A percentile compares a stretch with the other conserved stretches of the same genome.
Evolutionary conservation across 108 stramenopile species (phyloP).

Genomic region (Cyclotella choctawhatcheeana): DNA sequence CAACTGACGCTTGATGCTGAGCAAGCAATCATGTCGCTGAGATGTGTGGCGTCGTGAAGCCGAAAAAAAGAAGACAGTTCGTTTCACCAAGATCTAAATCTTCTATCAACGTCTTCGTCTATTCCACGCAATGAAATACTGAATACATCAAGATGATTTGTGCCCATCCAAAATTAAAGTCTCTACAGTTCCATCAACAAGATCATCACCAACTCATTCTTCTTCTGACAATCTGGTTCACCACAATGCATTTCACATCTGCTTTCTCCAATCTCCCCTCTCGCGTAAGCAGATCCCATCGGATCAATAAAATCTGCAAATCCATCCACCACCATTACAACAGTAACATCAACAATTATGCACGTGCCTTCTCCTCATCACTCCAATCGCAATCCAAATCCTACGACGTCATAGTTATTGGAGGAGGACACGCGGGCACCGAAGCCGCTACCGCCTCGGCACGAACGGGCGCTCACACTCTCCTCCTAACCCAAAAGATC

Average conservation of each 20-base stretch:
- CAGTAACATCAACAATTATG: not conserved
- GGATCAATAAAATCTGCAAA: not conserved
- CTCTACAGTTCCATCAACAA: no score
- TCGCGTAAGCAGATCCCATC: no score
- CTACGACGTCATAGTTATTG: slow-evolving; percentile 94
- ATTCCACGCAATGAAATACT: no score
- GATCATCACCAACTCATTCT: not conserved
- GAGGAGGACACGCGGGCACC: slow-evolving; percentile 98
- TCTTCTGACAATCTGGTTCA: not conserved
- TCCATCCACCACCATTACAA: no score
- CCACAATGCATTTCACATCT: not conserved
- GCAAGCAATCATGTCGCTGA: no score
- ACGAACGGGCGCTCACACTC: slow-evolving; percentile 90
- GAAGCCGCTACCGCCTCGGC: slow-evolving; percentile 97
- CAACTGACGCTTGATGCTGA: no score
- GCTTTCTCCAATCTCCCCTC: not conserved
- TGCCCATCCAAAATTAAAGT: no score
- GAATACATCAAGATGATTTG: no score
- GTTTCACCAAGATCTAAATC: no score
- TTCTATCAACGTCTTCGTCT: no score
- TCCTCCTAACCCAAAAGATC: slow-evolving; percentile 91
- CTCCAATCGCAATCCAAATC: slow-evolving; percentile 23
- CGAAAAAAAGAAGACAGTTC: no score
- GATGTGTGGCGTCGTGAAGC: no score
- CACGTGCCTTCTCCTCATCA: not conserved